phyloP scores from a whole-genome alignment of 176 grass and related monocot genomes.

The Elaeis guineensis region DNA sequence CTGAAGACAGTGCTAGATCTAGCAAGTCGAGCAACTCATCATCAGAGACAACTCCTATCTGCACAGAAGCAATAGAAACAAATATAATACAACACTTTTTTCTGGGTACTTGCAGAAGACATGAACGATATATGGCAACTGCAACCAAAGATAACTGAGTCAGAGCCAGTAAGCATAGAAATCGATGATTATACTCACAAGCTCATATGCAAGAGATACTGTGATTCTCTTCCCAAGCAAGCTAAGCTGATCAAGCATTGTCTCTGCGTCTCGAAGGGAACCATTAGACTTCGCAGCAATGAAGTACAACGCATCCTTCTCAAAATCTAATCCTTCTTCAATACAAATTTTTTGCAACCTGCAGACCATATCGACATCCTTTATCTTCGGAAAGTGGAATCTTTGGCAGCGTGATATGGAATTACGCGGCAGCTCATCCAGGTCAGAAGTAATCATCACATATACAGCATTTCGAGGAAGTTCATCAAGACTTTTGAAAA shows the following conservation, averaged over 20 bases:
- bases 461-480: conserved; percentile 68
- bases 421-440: conserved; percentile 53
- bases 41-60: conserved; percentile 93
- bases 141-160: neutral
- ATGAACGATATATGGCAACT: neutral
- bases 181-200: conserved; percentile 33
- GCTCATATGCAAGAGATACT: conserved; percentile 89
- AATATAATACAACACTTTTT: too few species aligned
- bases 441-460: conserved; percentile 87
- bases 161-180: neutral
- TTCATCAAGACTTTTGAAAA: conserved; percentile 79
- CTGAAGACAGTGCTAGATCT: conserved; percentile 87
- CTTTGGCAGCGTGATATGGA: conserved; percentile 81
- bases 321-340: conserved; percentile 81
- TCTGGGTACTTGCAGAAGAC: too few species aligned
- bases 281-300: conserved; percentile 86
- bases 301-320: conserved; percentile 78
- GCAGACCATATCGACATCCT: conserved; percentile 54
- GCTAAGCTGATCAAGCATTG: conserved; percentile 94
- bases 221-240: conserved; percentile 91
- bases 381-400: conserved; percentile 95
- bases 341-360: conserved; percentile 79
- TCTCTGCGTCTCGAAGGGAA: conserved; percentile 88
- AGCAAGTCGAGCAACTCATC: conserved; percentile 89
- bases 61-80: conserved; percentile 31